A percentile compares a stretch with the other conserved stretches of the same genome.
phyloP scores from a whole-genome alignment of 2,329 filamentous ascomycete species.

The Aureobasidium sp. region DNA sequence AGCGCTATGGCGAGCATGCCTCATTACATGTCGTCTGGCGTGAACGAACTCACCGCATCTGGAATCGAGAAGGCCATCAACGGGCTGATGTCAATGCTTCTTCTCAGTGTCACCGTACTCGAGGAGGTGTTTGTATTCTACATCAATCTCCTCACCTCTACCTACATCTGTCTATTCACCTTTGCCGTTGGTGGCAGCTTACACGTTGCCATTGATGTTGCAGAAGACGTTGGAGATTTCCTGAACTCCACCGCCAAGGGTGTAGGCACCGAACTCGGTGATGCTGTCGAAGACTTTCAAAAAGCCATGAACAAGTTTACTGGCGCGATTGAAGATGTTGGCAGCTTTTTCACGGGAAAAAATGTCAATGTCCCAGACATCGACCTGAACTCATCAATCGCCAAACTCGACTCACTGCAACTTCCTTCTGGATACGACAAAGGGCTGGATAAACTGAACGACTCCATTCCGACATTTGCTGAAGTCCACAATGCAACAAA shows the following conservation, averaged over 20 bases:
- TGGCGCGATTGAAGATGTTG: conserved; percentile 38
- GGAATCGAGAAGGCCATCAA: conserved; percentile 74
- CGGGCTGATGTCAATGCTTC: conserved; percentile 70
- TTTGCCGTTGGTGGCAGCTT: conserved; percentile 73
- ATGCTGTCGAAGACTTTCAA: conserved; percentile 33
- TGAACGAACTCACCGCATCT: conserved; percentile 75
- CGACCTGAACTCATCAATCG: conserved; percentile 57
- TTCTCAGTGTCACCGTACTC: conserved; percentile 71
- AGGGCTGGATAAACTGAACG: conserved; percentile 64
- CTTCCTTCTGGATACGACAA: conserved; percentile 61
- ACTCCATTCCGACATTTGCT: conserved; percentile 72
- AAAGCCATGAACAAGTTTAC: conserved; percentile 51
- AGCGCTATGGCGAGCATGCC: conserved; percentile 98
- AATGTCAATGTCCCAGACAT: conserved; percentile 43
- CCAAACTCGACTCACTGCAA: conserved; percentile 60
- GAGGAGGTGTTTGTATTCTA: conserved; percentile 85
- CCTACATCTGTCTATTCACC: conserved; percentile 82
- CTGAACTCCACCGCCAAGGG: conserved; percentile 52
- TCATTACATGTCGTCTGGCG: conserved; percentile 80
- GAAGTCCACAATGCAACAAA: conserved; percentile 77
- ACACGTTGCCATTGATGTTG: conserved; percentile 56
- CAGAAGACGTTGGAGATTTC: conserved; percentile 52
- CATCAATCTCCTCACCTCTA: conserved; percentile 84
- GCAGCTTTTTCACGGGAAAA: conserved; percentile 33
- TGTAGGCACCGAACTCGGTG: conserved; percentile 50